A percentile compares a stretch with the other conserved stretches of the same genome.
phyloP scores from a whole-genome alignment of 345 rosid genomes.

The Eucalyptus paniculata region DNA sequence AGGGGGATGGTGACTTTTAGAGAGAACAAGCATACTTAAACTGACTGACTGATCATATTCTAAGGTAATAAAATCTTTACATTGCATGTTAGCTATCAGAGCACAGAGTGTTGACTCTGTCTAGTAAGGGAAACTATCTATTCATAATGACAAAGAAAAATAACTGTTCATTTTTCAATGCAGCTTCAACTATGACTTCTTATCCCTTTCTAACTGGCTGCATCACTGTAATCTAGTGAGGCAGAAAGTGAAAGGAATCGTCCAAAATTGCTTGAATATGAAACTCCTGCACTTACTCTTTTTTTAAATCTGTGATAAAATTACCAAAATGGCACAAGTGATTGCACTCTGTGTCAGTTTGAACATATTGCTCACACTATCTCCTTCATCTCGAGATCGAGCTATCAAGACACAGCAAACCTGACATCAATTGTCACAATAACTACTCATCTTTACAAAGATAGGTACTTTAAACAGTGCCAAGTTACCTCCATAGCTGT shows the following conservation, averaged over 20 bases:
- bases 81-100: background rate
- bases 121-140: background rate
- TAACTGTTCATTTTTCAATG: background rate
- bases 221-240: background rate
- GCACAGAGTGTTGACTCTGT: background rate
- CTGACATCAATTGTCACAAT: background rate
- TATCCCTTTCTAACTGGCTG: background rate
- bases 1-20: background rate
- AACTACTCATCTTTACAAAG: background rate
- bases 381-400: background rate
- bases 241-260: background rate
- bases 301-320: background rate
- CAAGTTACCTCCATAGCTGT: slow-evolving; percentile 77
- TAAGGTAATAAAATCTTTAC: background rate
- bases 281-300: background rate
- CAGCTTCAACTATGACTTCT: background rate
- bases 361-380: background rate
- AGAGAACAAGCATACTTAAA: background rate
- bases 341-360: background rate
- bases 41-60: background rate
- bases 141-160: background rate
- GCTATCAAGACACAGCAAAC: background rate
- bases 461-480: background rate
- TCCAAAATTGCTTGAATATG: background rate
- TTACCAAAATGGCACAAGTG: background rate